Base-by-base conservation (phyloP, 768 basidiomycete species). In the Flagelloscypha sp. region DNA sequence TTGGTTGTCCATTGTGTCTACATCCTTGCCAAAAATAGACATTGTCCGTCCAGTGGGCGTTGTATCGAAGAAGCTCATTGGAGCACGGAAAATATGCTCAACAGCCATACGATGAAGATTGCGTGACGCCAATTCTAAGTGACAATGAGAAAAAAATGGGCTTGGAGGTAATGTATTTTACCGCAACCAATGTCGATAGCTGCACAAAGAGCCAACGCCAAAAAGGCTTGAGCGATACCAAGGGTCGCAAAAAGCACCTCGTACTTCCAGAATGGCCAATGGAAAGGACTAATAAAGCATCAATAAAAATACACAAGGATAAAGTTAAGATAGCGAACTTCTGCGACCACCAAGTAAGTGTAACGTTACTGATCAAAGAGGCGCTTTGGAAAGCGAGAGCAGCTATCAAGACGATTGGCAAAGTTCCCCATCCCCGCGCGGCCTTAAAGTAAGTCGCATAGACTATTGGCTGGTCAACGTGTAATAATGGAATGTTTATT, bases 91-190 rank as follows among this genome's bases (percentile, higher is more conserved):
- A 4, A 87, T 76, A 10, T 65, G 62, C 17, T 54, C 53, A 17
- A 80, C 61, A 0, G 77, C 70, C 29, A 63, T 51, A 31, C 69
- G 62, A 48, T 86, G 81, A 2, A 86, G 56, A 41, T 75, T 78
- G 7, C 11, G 8, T 15, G 6, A 31, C 22, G 28, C n/a, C n/a
- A n/a, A n/a, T n/a, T 3, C 11, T 9, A 6, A 24, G 8, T 22
- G n/a, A n/a, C n/a, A n/a, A n/a, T n/a, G n/a, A n/a, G n/a, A n/a
- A n/a, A n/a, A n/a, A n/a, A n/a, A n/a, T n/a, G n/a, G n/a, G 52
- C 49, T 73, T 72, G 6, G 88, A 92, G 2, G 88, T 82, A 51
- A 81, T 79, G 53, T 76, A 90, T 6, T 83, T 79, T 41, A 90
- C 56, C 29, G 79, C 36, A 1, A 83, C 79, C 47, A 80, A 74